Evolutionary conservation across 2,329 filamentous ascomycete genomes (phyloP), one percentile per base, ranked within the genome.

Genomic region (Curvularia spicifera): DNA sequence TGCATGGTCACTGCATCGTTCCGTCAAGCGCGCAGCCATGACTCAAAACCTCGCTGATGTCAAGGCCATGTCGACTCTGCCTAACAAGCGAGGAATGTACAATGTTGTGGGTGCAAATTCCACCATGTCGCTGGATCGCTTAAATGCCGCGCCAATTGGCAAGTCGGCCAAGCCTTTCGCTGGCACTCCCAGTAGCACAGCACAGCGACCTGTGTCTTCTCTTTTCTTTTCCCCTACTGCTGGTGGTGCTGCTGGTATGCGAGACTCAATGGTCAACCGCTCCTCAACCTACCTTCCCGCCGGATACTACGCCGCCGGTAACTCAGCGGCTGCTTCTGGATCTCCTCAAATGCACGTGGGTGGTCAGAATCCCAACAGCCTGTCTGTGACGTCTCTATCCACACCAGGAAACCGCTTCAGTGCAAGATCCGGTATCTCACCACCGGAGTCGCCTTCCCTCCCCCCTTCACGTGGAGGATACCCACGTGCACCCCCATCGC

Each of bases 141-240:
- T 80, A 3, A 60, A 72, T 42, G 73, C 72, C 24, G 75, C 73
- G 18, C 74, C 74, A 13, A 70, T 73, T 20, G 72, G 72, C n/a
- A 71, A 63, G 49, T 65, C 71, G 3, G 45, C 67, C 28, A 74
- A 73, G 48, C 67, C 71, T n/a, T 73, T 73, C 29, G 66, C 73
- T 12, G 70, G 70, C 24, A 45, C 53, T 12, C 59, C 66, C 20
- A 61, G 60, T 22, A 69, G 64, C 44, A 68, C 68, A 24, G 64
- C 72, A 49, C 69, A 73, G 68, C 72, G 64, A 57, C 62, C 59
- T 26, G 65, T 66, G 35, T 71, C 68, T 45, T 91, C 89, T 61
- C 83, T 98, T 15, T 99, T 99, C 85, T 99, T 97, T 82, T 97
- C 93, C 7, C 95, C 95, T 0, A 98, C 95, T 0, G 93, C 93